Evolutionary conservation across 305 asterid species (phyloP), one percentile per base, ranked within the genome.

Genomic region (Fraxinus dipetala): DNA sequence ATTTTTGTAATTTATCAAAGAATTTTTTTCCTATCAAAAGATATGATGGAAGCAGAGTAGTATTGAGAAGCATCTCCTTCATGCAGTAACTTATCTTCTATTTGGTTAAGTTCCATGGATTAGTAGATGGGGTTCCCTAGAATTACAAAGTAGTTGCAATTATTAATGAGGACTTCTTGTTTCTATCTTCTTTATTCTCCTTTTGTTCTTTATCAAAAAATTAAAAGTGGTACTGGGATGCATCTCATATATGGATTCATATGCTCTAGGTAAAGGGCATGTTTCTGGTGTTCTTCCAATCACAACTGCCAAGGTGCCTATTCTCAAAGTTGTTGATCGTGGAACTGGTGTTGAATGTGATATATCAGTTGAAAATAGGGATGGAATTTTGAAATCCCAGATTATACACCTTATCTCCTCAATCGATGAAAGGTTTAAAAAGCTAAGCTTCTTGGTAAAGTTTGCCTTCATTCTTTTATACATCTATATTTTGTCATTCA

Each of bases 401-500:
- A 86, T 92, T 82, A 89, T 95, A 85, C 88, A 87, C 85, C 85
- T 43, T 43, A 43, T 43, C 16, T 43, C 54, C 54, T 43, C 54
- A 43, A 43, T 43, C 54, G 54, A 43, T 93, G 95, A 91, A 85
- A 91, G 99, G 88, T 92, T 95, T 89, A 94, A 82, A 78, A 93
- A 89, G 93, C 91, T 95, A 77, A 88, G 99, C 88, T 92, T 92
- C 90, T 89, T 95, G 98, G 99, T 95, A 94, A 43, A 43, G 54
- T 43, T 43, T 43, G 5, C 54, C 54, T 43, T 43, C 54, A 43
- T 43, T 81, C 63, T 43, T 87, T 76, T 75, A 28, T 82, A 32
- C 75, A 43, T 48, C 24, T 31, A n/a, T 78, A 36, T 80, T 67
- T 51, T 76, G 69, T 22, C 26, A 80, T 81, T 26, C 45, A 67